Evolutionary conservation across 495 filamentous ascomycete species (phyloP).

Genomic region (Neurospora sp.): DNA sequence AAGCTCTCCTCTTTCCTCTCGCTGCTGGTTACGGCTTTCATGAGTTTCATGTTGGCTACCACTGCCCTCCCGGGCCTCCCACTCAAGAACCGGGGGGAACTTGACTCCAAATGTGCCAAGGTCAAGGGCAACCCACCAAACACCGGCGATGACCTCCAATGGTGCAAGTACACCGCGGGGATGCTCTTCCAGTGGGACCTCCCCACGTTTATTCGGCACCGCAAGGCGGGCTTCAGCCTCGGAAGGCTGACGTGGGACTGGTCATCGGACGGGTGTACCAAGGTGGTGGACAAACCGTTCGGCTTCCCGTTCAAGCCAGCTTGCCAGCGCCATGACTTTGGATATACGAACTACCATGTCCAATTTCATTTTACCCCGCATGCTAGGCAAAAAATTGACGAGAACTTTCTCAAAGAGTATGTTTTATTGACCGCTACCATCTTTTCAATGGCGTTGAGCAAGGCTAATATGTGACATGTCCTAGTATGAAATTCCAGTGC

Average conservation of each 20-base stretch:
- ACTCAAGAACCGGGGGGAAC: neutral
- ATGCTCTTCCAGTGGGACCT: neutral
- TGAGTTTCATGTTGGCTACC: neutral
- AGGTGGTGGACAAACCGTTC: rapidly evolving
- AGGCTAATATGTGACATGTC: neutral
- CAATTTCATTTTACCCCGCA: neutral
- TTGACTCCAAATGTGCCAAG: neutral
- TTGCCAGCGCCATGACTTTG: neutral
- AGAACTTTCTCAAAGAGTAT: neutral
- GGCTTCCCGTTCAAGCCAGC: neutral
- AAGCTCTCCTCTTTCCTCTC: neutral
- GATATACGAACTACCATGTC: neutral
- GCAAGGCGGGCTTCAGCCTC: neutral
- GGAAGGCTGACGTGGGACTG: neutral
- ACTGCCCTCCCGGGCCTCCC: neutral
- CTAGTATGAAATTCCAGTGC: neutral
- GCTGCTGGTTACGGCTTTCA: neutral
- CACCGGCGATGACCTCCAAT: neutral
- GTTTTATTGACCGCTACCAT: neutral
- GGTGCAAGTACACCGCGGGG: neutral
- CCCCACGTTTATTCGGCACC: neutral
- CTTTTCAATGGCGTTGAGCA: neutral
- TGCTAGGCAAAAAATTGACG: neutral
- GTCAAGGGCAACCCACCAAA: neutral
- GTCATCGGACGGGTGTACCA: neutral